Conservation (phyloP, 2,329 filamentous ascomycete genomes). For the Esteya vermicola region DNA sequence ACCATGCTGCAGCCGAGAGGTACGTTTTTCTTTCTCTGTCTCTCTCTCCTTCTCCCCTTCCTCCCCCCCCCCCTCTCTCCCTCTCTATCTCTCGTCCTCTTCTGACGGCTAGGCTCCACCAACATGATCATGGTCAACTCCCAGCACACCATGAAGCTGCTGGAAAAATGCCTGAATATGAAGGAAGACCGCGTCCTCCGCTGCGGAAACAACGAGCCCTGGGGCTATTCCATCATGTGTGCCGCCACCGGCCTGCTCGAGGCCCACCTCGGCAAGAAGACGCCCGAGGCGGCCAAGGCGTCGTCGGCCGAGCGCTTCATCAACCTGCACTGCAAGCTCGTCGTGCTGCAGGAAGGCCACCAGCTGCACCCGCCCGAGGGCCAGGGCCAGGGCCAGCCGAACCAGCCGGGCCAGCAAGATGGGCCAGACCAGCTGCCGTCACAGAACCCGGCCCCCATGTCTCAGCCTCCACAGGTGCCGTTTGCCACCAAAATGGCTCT, state of each 20-base stretch:
- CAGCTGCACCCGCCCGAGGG: conserved; percentile 1
- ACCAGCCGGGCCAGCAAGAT: neutral
- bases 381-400: neutral
- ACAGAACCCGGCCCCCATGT: conserved; percentile 14
- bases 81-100: no score
- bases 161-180: conserved; percentile 45
- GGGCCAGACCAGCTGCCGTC: neutral
- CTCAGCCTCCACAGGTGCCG: neutral
- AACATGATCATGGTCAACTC: conserved; percentile 50
- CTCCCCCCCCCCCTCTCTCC: neutral
- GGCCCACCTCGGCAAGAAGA: conserved; percentile 43
- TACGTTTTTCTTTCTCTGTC: conserved; percentile 1
- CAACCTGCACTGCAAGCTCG: conserved; percentile 40
- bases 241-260: conserved; percentile 44
- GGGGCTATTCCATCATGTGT: conserved; percentile 51
- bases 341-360: conserved; percentile 35
- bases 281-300: conserved; percentile 41
- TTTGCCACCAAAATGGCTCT: neutral
- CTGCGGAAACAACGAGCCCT: conserved; percentile 50
- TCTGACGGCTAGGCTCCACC: conserved; percentile 28
- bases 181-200: conserved; percentile 46
- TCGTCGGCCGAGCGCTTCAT: conserved; percentile 45
- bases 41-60: neutral
- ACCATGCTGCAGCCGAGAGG: conserved; percentile 43
- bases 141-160: conserved; percentile 43